Base-by-base conservation (phyloP, 2,329 filamentous ascomycete genomes). In the Echinosphaeria canescens region DNA sequence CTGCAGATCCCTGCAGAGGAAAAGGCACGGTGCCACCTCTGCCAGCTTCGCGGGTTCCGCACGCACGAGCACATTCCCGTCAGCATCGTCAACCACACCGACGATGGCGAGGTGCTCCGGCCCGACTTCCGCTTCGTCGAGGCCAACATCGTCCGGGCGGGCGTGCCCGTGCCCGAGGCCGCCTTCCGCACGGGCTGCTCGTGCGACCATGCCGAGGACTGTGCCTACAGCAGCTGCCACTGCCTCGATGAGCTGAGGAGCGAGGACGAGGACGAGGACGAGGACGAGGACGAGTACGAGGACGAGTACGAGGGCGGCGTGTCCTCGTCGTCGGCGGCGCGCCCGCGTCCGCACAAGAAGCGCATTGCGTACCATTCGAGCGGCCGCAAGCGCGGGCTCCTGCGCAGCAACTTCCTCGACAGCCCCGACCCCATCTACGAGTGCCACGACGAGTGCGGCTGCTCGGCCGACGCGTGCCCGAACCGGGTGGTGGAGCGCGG, bases 401-500 rank as follows among this genome's bases (percentile, higher is more conserved):
- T 75, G 24, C 51, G 63, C 12, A 51, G 53, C 15, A 52, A 53
- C 23, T 50, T 63, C 23, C 50, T 71, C 10, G 37, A 54, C 14
- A 66, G 61, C 15, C 55, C 61, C 22, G 44, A 59, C 18, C 65
- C 74, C 0, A 75, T 90, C 30, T 85, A 84, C 46, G 80, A 90
- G 40, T 90, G 80, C 42, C 80, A 88, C 37, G 51, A 59, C 3
- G 62, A 59, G 7, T 90, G 80, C 46, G 51, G 48, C 3, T 90
- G 80, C 37, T 59, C 58, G 3, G 41, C 45, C 0, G n/a, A n/a
- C n/a, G 36, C 50, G 12, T 90, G 80, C 38, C 70, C 73, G 2
- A 85, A 81, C 39, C 59, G 76, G 5, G 69, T 84, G 1, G 78
- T 88, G 0, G 75, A 81, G 40, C 60, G 72, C 26, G 79, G 80